phyloP scores from a whole-genome alignment of 2,329 filamentous ascomycete species.

The Pseudogymnoascus sp. region DNA sequence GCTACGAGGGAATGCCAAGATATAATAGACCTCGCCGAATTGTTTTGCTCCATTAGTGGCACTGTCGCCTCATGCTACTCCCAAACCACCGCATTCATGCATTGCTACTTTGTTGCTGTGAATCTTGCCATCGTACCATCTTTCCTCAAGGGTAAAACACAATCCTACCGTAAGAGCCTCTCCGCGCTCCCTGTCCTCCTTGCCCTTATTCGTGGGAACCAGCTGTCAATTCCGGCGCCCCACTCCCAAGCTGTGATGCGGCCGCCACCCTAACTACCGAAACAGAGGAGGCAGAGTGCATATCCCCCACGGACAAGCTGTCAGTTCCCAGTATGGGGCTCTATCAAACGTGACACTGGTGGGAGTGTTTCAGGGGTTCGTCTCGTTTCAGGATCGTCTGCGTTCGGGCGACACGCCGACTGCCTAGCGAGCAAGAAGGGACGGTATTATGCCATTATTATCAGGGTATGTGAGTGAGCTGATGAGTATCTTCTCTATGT shows the following conservation, averaged over 20 bases:
- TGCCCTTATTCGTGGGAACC: neutral
- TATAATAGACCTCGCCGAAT: neutral
- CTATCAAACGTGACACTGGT: neutral
- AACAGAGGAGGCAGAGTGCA: neutral
- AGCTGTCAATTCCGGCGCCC: neutral
- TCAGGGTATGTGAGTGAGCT: neutral
- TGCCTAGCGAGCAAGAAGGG: neutral
- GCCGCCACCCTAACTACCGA: neutral
- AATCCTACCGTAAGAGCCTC: constrained; percentile 5
- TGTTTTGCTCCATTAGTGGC: constrained; percentile 6
- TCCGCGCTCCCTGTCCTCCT: neutral
- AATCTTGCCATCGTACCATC: neutral
- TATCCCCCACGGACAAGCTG: neutral
- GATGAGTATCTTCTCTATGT: neutral
- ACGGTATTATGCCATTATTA: neutral
- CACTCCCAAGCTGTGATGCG: neutral
- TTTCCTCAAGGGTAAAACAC: neutral
- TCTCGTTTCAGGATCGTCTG: neutral
- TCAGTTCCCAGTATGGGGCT: neutral
- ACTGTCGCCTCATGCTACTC: neutral
- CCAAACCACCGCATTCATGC: neutral
- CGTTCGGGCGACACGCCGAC: neutral
- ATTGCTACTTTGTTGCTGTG: neutral
- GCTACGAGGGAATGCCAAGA: neutral
- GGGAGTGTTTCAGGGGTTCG: constrained; percentile 1